A percentile compares a stretch with the other conserved stretches of the same genome.
phyloP scores from a whole-genome alignment of 495 filamentous ascomycete species.

The Amphirosellinia nigrospora region DNA sequence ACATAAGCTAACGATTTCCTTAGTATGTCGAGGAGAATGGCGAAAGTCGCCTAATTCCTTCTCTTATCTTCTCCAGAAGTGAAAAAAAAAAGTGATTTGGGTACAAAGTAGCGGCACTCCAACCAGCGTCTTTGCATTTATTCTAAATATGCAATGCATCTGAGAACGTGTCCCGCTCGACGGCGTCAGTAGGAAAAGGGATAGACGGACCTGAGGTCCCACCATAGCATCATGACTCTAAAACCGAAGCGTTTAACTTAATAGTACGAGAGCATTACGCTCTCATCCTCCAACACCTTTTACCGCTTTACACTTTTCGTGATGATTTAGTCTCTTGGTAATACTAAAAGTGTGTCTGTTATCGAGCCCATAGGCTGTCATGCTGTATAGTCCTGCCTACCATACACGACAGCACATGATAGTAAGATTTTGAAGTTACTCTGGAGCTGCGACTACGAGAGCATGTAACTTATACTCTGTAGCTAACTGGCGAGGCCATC shows the following conservation, averaged over 20 bases:
- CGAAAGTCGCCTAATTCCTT: constrained; percentile 38
- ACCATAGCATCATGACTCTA: constrained; percentile 32
- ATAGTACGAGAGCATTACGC: constrained; percentile 30
- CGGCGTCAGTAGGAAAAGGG: constrained; percentile 26
- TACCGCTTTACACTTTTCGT: background rate
- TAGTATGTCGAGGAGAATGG: constrained; percentile 58
- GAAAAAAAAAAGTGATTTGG: constrained; percentile 19
- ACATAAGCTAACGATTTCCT: constrained; percentile 34
- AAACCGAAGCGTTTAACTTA: background rate
- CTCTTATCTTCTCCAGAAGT: background rate
- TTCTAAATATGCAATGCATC: background rate
- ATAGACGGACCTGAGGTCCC: constrained; percentile 17
- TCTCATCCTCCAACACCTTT: background rate
- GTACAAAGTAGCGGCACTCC: background rate
- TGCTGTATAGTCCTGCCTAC: background rate
- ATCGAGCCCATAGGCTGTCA: background rate
- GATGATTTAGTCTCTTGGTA: background rate
- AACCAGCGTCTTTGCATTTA: background rate
- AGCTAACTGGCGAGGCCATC: background rate
- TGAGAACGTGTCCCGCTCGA: constrained; percentile 23
- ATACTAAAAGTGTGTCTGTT: background rate
- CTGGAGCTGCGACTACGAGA: background rate
- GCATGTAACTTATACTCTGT: background rate
- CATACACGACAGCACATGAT: background rate
- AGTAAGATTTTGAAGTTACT: background rate